Evolutionary conservation across 345 rosid species (phyloP).

Genomic region (Ricinus communis): DNA sequence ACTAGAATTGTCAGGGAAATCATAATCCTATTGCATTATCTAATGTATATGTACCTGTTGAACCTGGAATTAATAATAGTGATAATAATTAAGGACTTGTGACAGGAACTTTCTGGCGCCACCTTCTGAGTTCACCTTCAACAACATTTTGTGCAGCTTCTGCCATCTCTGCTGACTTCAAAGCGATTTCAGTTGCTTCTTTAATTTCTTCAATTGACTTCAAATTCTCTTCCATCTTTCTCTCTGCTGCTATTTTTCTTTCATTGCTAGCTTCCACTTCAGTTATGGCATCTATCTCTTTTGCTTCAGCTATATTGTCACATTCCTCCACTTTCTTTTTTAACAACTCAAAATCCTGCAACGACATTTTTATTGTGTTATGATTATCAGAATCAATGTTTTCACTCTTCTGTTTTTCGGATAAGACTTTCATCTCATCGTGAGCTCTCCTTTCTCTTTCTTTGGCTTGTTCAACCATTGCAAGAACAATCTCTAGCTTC

Average conservation of each 20-base stretch:
- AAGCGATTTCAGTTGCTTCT: constrained; percentile 65
- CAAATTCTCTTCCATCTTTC: constrained; percentile 46
- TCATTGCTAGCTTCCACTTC: constrained; percentile 49
- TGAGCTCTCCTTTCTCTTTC: constrained; percentile 49
- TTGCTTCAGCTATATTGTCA: constrained; percentile 38
- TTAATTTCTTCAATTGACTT: constrained; percentile 65
- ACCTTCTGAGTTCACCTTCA: constrained; percentile 60
- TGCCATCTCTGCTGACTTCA: constrained; percentile 65
- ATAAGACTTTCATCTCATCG: constrained; percentile 48
- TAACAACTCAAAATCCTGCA: constrained; percentile 53
- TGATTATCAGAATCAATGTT: constrained; percentile 11
- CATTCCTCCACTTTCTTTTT: constrained; percentile 54
- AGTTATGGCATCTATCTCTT: constrained; percentile 44
- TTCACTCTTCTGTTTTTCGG: constrained; percentile 31
- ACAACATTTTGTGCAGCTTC: constrained; percentile 64
- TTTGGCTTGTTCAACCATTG: constrained; percentile 58
- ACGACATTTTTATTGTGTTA: constrained; percentile 50
- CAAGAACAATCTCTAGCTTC: constrained; percentile 41
- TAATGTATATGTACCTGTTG: too few species aligned
- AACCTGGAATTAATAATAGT: too few species aligned
- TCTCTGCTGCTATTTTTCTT: constrained; percentile 43
- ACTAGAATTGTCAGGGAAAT: too few species aligned
- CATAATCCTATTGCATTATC: too few species aligned
- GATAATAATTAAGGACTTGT: too few species aligned
- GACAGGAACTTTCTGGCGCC: constrained; percentile 45